Conservation (phyloP, 2,329 filamentous ascomycete species). For the Kalmusia sp. region DNA sequence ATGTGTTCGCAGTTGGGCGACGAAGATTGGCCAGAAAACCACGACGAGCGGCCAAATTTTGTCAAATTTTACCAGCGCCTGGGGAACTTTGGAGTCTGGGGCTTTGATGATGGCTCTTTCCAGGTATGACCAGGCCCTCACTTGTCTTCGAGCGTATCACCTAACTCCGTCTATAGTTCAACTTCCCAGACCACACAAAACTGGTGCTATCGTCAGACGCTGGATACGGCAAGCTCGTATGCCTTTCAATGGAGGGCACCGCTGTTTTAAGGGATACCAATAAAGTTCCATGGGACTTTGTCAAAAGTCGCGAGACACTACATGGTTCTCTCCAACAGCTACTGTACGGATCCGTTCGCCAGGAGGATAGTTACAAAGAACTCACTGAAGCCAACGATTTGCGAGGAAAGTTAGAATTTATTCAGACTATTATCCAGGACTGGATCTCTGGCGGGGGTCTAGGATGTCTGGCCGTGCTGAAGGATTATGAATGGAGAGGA, state of each 20-base stretch:
- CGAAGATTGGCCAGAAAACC: slow-evolving; percentile 55
- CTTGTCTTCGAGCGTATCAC: slow-evolving; percentile 4
- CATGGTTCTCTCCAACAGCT: slow-evolving; percentile 76
- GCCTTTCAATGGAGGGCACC: slow-evolving; percentile 74
- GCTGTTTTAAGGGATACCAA: slow-evolving; percentile 69
- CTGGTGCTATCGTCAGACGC: slow-evolving; percentile 77
- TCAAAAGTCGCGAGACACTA: slow-evolving; percentile 73
- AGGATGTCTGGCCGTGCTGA: slow-evolving; percentile 56
- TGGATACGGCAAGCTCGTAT: slow-evolving; percentile 79
- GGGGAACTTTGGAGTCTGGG: slow-evolving; percentile 82
- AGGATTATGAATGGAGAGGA: slow-evolving; percentile 52
- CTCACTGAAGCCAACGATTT: slow-evolving; percentile 74
- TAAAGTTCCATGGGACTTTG: slow-evolving; percentile 67
- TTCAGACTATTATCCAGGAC: slow-evolving; percentile 71
- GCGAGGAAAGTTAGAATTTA: slow-evolving; percentile 76
- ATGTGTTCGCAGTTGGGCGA: slow-evolving; percentile 59
- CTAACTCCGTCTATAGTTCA: slow-evolving; percentile 63
- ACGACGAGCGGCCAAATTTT: slow-evolving; percentile 57
- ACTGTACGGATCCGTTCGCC: slow-evolving; percentile 64
- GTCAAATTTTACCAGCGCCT: slow-evolving; percentile 84
- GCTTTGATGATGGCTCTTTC: slow-evolving; percentile 79
- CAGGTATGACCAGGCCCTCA: slow-evolving; percentile 59
- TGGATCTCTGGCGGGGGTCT: slow-evolving; percentile 75
- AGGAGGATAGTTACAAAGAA: slow-evolving; percentile 60
- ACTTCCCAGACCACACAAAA: slow-evolving; percentile 89